These are phyloP conservation scores for Elsinoe fawcettii DNA, from an alignment of 2,329 filamentous ascomycete genomes.

Conservation along the genomic window DNA sequence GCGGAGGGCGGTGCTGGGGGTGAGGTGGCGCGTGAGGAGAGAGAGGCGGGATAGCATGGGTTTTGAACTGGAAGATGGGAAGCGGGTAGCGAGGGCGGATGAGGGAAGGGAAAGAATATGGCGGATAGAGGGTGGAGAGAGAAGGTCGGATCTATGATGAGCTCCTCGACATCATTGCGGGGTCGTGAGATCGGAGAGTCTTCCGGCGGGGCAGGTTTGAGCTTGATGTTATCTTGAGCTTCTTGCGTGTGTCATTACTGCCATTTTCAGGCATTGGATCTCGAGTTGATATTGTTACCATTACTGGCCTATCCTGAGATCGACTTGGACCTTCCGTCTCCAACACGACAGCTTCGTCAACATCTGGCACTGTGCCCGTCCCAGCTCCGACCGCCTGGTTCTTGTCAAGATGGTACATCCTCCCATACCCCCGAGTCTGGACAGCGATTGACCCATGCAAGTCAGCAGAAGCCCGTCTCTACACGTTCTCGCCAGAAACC, in stretches of 20 bases:
- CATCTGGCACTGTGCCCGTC: not conserved
- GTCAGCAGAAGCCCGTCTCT: constrained; percentile 78
- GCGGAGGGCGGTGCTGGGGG: constrained; percentile 45
- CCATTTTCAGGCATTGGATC: not conserved
- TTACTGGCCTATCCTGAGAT: too few species aligned
- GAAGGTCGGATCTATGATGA: constrained; percentile 7
- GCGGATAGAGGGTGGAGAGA: not conserved
- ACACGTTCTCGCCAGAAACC: constrained; percentile 86
- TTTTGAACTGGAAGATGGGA: not conserved
- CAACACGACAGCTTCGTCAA: not conserved
- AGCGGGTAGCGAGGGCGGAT: not conserved
- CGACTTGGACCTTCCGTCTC: too few species aligned
- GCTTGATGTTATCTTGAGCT: not conserved
- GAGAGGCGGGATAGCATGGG: constrained; percentile 69
- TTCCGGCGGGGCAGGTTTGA: constrained; percentile 11
- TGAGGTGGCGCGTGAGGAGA: constrained; percentile 65
- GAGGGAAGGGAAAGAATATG: not conserved
- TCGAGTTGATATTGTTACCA: not conserved
- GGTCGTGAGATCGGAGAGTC: constrained; percentile 15
- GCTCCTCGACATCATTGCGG: constrained; percentile 6
- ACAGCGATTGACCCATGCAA: constrained; percentile 21
- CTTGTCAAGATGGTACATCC: not conserved
- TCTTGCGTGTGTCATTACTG: not conserved
- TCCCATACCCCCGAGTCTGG: not conserved
- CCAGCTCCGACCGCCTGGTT: not conserved